Conservation (phyloP, 139 green algal genomes). For the Astrephomene gubernaculifera region DNA sequence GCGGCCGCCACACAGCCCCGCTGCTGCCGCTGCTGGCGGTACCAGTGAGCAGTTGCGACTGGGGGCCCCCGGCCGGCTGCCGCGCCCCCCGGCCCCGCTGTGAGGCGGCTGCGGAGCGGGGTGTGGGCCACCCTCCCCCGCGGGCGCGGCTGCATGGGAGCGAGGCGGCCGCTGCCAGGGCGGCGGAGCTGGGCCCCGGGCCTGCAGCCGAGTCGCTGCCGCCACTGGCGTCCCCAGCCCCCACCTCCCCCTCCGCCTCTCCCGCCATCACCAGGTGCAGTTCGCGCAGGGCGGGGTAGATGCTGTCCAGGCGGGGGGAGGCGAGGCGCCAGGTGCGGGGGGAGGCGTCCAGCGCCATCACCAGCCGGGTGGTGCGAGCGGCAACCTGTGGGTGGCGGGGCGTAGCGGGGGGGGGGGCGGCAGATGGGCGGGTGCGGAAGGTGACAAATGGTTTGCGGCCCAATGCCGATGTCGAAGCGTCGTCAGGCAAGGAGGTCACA, state of each 20-base stretch:
- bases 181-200: background rate
- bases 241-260: background rate
- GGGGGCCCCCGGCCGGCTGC: background rate
- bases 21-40: background rate
- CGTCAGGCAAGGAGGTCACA: too few species aligned
- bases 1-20: background rate
- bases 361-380: slow-evolving; percentile 6
- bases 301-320: slow-evolving; percentile 29
- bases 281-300: slow-evolving; percentile 10
- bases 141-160: background rate
- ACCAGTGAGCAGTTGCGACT: background rate
- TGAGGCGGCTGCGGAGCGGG: background rate
- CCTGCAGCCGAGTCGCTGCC: background rate
- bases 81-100: background rate
- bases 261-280: slow-evolving; percentile 24
- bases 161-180: background rate
- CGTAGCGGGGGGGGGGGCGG: background rate
- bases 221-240: background rate
- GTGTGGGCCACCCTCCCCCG: background rate
- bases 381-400: slow-evolving; percentile 7
- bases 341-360: slow-evolving; percentile 19
- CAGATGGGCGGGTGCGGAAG: background rate
- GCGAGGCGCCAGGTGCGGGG: slow-evolving; percentile 28
- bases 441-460: too few species aligned
- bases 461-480: too few species aligned